Percentiles rank a stretch among this genome's conserved stretches.
Evolutionary conservation across 768 basidiomycete species (phyloP).

Genomic region (Phylloporus rhodoxanthus): DNA sequence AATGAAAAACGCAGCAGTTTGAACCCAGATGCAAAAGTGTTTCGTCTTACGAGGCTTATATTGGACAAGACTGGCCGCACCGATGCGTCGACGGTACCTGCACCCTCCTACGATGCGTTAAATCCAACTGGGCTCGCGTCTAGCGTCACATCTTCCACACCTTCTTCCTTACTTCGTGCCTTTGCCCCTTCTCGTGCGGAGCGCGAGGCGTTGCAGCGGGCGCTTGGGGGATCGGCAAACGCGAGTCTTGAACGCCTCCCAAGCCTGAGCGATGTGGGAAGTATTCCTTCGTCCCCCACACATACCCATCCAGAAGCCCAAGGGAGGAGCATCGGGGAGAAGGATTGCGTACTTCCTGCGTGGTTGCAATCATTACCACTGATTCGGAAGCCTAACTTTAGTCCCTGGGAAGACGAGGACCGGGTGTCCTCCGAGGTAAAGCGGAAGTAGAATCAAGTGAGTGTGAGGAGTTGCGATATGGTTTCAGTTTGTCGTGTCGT

Average conservation of each 20-base stretch:
- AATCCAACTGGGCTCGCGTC: constrained; percentile 54
- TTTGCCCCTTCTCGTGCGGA: constrained; percentile 87
- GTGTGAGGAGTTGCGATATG: neutral
- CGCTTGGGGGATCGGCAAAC: constrained; percentile 68
- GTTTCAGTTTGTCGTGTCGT: constrained; percentile 11
- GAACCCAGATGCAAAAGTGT: constrained; percentile 84
- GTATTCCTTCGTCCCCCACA: constrained; percentile 63
- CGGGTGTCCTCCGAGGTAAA: constrained; percentile 16
- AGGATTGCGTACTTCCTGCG: constrained; percentile 42
- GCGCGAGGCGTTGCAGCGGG: constrained; percentile 77
- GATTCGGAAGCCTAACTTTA: constrained; percentile 66
- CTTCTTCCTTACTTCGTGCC: constrained; percentile 58
- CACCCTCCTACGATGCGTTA: constrained; percentile 44
- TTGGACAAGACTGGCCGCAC: constrained; percentile 8
- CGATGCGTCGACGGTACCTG: constrained; percentile 10
- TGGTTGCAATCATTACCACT: constrained; percentile 67
- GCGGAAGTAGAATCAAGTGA: constrained; percentile 16
- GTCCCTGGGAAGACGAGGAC: constrained; percentile 79
- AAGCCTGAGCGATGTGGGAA: constrained; percentile 70
- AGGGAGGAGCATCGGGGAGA: constrained; percentile 18
- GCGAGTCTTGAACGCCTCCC: constrained; percentile 73
- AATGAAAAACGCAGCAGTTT: constrained; percentile 59
- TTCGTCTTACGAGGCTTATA: constrained; percentile 44
- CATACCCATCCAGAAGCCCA: constrained; percentile 39
- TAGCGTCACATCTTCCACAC: constrained; percentile 37